Conservation (phyloP, 208 protist genomes). For the Trichomonas vaginalis region DNA sequence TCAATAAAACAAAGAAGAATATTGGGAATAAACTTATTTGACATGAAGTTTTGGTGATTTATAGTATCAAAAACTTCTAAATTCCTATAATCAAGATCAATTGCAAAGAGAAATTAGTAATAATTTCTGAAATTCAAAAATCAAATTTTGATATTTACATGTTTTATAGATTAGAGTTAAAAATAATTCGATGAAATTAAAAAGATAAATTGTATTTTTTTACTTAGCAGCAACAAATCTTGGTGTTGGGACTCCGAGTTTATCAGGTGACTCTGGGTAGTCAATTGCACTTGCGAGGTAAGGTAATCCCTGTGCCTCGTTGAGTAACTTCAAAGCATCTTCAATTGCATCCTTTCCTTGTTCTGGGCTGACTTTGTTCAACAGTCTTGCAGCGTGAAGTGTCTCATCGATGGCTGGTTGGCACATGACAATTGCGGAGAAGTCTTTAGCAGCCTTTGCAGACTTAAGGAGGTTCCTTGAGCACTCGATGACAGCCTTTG, state of each 20-base stretch:
- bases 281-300: neutral
- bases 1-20: no score
- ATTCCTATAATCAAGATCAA: no score
- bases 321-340: neutral
- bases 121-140: no score
- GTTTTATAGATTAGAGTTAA: no score
- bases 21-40: no score
- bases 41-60: no score
- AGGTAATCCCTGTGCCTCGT: neutral
- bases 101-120: no score
- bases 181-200: no score
- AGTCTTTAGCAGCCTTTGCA: neutral
- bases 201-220: no score
- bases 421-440: neutral
- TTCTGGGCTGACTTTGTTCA: neutral
- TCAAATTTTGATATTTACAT: no score
- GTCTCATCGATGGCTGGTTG: neutral
- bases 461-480: neutral
- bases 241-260: neutral
- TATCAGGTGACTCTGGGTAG: neutral
- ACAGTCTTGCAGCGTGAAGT: neutral
- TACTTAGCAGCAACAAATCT: neutral
- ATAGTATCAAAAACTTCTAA: no score
- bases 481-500: neutral
- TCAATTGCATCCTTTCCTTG: neutral